Evolutionary conservation across 345 rosid species (phyloP).

Genomic region (Turnera subulata): DNA sequence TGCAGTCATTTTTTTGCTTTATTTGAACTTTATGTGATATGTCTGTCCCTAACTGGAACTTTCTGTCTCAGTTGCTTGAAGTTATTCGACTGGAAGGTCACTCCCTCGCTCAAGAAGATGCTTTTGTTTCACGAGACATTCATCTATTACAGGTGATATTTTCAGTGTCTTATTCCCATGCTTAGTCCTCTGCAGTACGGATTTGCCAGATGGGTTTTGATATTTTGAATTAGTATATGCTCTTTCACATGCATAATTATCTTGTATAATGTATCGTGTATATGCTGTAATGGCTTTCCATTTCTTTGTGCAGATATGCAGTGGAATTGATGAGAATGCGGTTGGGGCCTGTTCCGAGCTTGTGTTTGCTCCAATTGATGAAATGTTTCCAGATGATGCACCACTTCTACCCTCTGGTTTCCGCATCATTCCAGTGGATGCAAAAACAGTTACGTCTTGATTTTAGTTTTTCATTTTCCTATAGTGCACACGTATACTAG

Average conservation of each 20-base stretch:
- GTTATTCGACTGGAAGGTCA: conserved; percentile 95
- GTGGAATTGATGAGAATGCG: conserved; percentile 91
- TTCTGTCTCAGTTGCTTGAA: conserved; percentile 67
- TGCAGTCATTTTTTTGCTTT: not conserved
- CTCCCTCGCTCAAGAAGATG: conserved; percentile 87
- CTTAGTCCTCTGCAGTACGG: too few relatives aligned
- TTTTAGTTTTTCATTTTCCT: not conserved
- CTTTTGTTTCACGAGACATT: conserved; percentile 85
- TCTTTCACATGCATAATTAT: not conserved
- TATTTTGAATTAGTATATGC: too few relatives aligned
- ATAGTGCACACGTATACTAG: too few relatives aligned
- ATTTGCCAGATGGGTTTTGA: too few relatives aligned
- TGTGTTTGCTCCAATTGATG: conserved; percentile 95
- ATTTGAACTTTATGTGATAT: not conserved
- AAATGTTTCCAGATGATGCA: conserved; percentile 98
- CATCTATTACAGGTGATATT: conserved; percentile 84
- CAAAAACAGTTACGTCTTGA: conserved; percentile 62
- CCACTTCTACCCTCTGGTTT: conserved; percentile 95
- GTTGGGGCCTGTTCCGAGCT: conserved; percentile 92
- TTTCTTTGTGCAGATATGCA: conserved; percentile 58
- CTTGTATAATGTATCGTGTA: not conserved
- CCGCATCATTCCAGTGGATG: conserved; percentile 82
- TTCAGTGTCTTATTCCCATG: not conserved
- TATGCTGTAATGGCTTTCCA: conserved; percentile 2
- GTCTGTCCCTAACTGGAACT: not conserved